Percentiles rank a stretch among this genome's conserved stretches.
Evolutionary conservation across 2,329 filamentous ascomycete genomes (phyloP).

Genomic region (Tolypocladium inflatum): DNA sequence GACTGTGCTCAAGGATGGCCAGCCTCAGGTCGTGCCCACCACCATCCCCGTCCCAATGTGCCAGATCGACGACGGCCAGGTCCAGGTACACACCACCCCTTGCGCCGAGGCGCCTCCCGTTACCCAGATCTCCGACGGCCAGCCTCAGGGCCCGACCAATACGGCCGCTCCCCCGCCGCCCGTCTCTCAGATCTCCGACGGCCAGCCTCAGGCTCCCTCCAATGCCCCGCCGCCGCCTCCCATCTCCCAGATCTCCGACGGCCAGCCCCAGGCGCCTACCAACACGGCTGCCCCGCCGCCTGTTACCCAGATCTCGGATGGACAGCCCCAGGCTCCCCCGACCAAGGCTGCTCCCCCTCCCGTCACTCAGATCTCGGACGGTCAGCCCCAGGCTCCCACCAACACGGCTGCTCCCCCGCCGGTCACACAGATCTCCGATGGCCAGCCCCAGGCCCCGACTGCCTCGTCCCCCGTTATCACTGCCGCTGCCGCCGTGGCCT

Average conservation of each 20-base stretch:
- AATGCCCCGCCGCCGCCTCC: slow-evolving; percentile 26
- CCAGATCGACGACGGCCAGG: slow-evolving; percentile 38
- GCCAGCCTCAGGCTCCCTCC: slow-evolving; percentile 35
- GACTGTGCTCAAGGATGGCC: slow-evolving; percentile 37
- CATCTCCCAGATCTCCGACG: slow-evolving; percentile 20
- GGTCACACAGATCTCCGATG: slow-evolving; percentile 19
- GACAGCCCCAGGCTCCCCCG: slow-evolving; percentile 38
- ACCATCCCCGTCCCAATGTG: slow-evolving; percentile 35
- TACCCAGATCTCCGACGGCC: slow-evolving; percentile 32
- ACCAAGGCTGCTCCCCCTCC: slow-evolving; percentile 25
- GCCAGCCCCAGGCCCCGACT: slow-evolving; percentile 18
- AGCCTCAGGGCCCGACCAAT: slow-evolving; percentile 38
- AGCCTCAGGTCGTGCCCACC: slow-evolving; percentile 39
- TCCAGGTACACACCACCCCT: slow-evolving; percentile 38
- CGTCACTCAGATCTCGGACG: slow-evolving; percentile 36
- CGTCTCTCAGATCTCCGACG: slow-evolving; percentile 36
- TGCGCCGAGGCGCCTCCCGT: slow-evolving; percentile 26
- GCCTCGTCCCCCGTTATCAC: slow-evolving; percentile 22
- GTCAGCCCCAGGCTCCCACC: slow-evolving; percentile 20
- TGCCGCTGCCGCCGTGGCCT: slow-evolving; percentile 5
- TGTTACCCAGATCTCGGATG: slow-evolving; percentile 31
- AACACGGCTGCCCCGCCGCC: slow-evolving; percentile 13
- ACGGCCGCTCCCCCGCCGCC: slow-evolving; percentile 24
- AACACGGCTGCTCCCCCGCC: slow-evolving; percentile 27
- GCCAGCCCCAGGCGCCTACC: slow-evolving; percentile 18